Evolutionary conservation across 1,139 yeast genomes (phyloP), one percentile per base, ranked within the genome.

Genomic region (Pichia sp.): DNA sequence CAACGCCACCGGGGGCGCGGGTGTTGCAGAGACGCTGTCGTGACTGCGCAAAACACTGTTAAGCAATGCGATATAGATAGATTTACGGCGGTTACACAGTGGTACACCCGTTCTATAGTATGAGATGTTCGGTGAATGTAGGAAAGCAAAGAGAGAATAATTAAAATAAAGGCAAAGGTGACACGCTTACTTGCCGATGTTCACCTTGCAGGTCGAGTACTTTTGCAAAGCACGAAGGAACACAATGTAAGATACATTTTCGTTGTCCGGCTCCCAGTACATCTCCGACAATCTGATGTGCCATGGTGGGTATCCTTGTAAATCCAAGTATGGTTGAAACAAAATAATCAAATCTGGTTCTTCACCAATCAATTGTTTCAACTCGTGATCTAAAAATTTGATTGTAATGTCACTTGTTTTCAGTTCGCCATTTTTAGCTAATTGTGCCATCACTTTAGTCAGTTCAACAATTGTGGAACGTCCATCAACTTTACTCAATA

Each of bases 241-340:
- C 15, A 89, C 93, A 19, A 88, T 84, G 60, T 91, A 91, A 31
- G 78, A 73, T 36, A 88, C 95, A 45, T 76, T 76, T 47, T 70
- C 80, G 57, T 85, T 83, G 57, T 86, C 95, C 8, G 85, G 82
- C 55, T 86, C 91, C 85, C 94, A 85, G 64, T 82, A 89, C 54
- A 91, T 78, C 57, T 91, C 99, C 9, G 89, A 75, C 43, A 93
- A 73, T 48, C 98, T 72, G 32, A 88, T 77, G 57, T 91, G 97
- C 98, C 98, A 91, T 21, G 99, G 99, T 16, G 98, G 97, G 61
- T 81, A 93, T 25, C 95, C 96, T 61, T 88, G 95, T 40, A 93
- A 71, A 59, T 88, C 94, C 50, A 91, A 69, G 15, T 69, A 69
- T 9, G 96, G 95, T n/a, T 88, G 87, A 62, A 91, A 91, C 42